These are phyloP conservation scores for Cryphonectria carpinicola DNA, from an alignment of 2,329 filamentous ascomycete species.

Conservation along the genomic window DNA sequence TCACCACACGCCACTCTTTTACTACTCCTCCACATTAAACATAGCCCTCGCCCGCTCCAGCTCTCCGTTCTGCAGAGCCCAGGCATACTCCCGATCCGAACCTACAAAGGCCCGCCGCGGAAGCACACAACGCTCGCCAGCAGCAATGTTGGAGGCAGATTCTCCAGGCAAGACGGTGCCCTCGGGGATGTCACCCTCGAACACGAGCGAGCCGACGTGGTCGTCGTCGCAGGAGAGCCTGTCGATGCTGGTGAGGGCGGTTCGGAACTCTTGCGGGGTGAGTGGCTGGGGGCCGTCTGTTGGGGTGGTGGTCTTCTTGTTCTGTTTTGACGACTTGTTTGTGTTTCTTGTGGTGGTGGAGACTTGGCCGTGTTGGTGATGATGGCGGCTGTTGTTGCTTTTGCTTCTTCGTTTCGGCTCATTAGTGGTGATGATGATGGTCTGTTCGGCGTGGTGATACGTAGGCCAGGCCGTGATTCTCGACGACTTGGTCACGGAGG, in stretches of 20 bases:
- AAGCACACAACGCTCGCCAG: background rate
- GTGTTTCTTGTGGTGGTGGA: background rate
- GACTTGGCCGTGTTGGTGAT: background rate
- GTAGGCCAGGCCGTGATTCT: constrained; percentile 9
- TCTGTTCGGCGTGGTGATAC: background rate
- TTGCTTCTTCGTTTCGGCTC: background rate
- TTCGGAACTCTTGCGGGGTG: constrained; percentile 6
- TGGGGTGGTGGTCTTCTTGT: background rate
- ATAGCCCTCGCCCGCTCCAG: background rate
- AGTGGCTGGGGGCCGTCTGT: background rate
- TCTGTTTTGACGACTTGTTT: background rate
- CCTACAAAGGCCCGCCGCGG: background rate
- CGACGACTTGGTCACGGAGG: background rate
- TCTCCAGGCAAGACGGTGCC: constrained; percentile 13
- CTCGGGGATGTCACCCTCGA: background rate
- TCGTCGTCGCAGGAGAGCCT: background rate
- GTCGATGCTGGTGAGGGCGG: constrained; percentile 13
- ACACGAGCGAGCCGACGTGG: background rate
- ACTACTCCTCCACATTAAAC: background rate
- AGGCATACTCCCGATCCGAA: constrained; percentile 7
- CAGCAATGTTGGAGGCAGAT: constrained; percentile 12
- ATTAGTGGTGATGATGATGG: background rate
- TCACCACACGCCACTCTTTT: background rate
- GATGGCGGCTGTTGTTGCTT: background rate
- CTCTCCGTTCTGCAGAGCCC: constrained; percentile 9